Conservation (phyloP, 2,329 filamentous ascomycete genomes). For the Fusarium sp. region DNA sequence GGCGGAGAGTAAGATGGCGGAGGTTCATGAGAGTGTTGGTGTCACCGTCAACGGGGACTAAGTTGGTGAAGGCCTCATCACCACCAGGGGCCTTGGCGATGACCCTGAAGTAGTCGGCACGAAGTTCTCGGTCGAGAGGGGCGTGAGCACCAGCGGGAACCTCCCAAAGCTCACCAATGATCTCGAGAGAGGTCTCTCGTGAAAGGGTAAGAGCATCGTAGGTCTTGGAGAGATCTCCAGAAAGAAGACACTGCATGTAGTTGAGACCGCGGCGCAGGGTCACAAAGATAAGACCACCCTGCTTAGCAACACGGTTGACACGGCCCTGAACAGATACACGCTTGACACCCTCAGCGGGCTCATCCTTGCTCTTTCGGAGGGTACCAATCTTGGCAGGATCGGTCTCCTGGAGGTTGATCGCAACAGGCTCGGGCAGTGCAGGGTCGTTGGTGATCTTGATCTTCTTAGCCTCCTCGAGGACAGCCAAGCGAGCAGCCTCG, state of each 20-base stretch:
- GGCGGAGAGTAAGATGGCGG: constrained; percentile 86
- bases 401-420: constrained; percentile 76
- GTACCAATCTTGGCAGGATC: constrained; percentile 48
- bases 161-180: constrained; percentile 85
- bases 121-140: constrained; percentile 86
- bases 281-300: constrained; percentile 88
- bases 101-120: constrained; percentile 89
- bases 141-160: constrained; percentile 85
- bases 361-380: constrained; percentile 52
- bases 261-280: constrained; percentile 82
- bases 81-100: constrained; percentile 79
- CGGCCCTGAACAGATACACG: constrained; percentile 83
- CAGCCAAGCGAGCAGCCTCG: constrained; percentile 39
- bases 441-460: constrained; percentile 67
- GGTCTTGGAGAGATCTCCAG: constrained; percentile 85
- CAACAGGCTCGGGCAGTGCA: constrained; percentile 78
- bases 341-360: constrained; percentile 41
- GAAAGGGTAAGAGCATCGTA: constrained; percentile 90
- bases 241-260: constrained; percentile 71
- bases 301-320: constrained; percentile 82
- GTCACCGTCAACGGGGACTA: constrained; percentile 53
- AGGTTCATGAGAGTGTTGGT: constrained; percentile 75
- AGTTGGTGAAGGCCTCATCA: constrained; percentile 92
- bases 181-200: constrained; percentile 86
- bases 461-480: constrained; percentile 48